Base-by-base conservation (phyloP, 768 basidiomycete species). In the Xerocomellus dryophilus region DNA sequence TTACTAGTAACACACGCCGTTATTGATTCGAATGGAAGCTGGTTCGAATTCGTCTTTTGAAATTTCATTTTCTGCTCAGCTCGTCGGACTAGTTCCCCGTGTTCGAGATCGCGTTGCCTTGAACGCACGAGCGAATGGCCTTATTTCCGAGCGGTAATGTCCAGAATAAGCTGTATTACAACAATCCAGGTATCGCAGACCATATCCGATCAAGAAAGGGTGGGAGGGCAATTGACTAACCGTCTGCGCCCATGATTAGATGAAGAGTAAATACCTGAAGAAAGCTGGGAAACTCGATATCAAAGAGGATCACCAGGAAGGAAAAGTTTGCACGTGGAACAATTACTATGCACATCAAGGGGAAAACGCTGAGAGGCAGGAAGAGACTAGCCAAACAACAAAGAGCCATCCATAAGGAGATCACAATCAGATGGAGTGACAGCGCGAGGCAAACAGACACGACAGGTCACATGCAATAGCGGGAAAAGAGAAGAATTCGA, bases 141-240 rank as follows among this genome's bases (percentile, higher is more conserved):
- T 50, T 31, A 61, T 64, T 64, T 63, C 59, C 62, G 55, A 54
- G 53, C 17, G 23, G 35, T 39, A 41, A 49, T 25, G 62, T 70
- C 70, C 68, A 68, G 60, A 64, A 63, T 59, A 57, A 59, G 57
- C 50, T 71, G 66, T 69, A 69, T 68, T 69, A 69, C 70, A 69
- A 70, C 68, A 71, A 66, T 56, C 64, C 70, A 69, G 68, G 68
- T 71, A 69, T 69, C 58, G 66, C 69, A 67, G 66, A 57, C 64
- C 55, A 53, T 59, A 66, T 71, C 60, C 61, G 60, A 69, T 58
- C 68, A 68, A 63, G 58, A 64, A 57, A 47, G 39, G 20, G 51
- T 46, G 41, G 23, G 55, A 41, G 50, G 47, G 47, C 52, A 39
- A 47, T 55, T 55, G 54, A 58, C 65, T 47, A 47, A 44, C 50